Base-by-base conservation (phyloP, 148 eudicot species). In the Vaccinium darrowii region DNA sequence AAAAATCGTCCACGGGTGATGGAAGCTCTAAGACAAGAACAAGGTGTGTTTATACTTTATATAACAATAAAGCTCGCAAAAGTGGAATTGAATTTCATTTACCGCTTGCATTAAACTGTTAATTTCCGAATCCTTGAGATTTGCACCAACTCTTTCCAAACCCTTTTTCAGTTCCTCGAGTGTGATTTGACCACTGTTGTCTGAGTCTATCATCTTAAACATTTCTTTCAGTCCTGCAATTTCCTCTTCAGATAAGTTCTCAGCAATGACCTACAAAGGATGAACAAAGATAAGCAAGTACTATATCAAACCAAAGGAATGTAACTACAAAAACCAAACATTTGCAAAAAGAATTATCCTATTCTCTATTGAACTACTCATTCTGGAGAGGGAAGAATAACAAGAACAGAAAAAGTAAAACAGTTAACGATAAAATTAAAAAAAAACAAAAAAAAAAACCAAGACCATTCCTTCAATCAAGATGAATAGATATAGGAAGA, bases 131-230 rank as follows among this genome's bases (percentile, higher is more conserved):
- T 94, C 93, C 83, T 91, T 90, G 71, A 94, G 89, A 84, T 92
- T 91, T 83, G 93, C 89, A 73, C 98, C 98, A 16, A 89, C 98
- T 91, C 84, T 93, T 87, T 93, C 92, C 84, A 94, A 90, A 14
- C 98, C 98, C 27, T 80, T 89, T 81, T 90, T 93, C 51, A 94
- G 90, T 84, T 94, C 98, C 87, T 94, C 98, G 25, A 92, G 89
- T 21, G 98, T 94, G 81, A 94, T 94, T 18, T 92, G 89, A 80
- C 95, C 95, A 72, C 98, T 94, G 60, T 89, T 88, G 80, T 94
- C 97, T 36, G 94, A 60, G 76, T 94, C 97, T 84, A 94, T 94
- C 94, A 90, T 94, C 89, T 90, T 91, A 82, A 94, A 94, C 97
- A 94, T 91, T 78, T 92, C 90, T 90, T 92, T 92, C 21, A 92